Evolutionary conservation across 2,329 filamentous ascomycete species (phyloP), one percentile per base, ranked within the genome.

Genomic region (Fusarium sp.): DNA sequence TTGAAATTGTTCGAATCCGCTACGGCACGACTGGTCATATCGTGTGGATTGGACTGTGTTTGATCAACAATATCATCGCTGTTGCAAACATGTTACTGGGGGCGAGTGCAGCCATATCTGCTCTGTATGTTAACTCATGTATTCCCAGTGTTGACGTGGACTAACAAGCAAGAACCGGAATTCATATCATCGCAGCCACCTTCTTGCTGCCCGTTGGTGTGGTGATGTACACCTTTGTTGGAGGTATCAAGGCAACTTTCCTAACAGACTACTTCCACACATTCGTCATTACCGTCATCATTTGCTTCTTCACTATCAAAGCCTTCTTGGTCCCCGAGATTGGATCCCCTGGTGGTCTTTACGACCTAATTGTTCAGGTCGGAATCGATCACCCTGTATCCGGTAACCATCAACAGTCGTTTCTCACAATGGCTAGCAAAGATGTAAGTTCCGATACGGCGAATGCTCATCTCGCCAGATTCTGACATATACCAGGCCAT

Each of bases 361-460:
- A 82, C 42, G 83, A 87, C 6, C 78, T 87, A 0, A 76, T 88
- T 15, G 78, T 83, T 7, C 77, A 81, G 6, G 83, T 84, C 0
- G 82, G 80, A 1, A 71, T 76, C 4, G 76, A 77, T 0, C 78
- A 83, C 38, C 85, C 85, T 0, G 82, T 88, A 0, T 73, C 77
- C 1, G 87, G 85, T 0, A 88, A 88, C 38, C 76, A 85, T 4
- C 14, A 45, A 84, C 49, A 86, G 0, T 85, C 84, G 0, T 87
- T 85, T 60, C 57, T 89, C 52, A 88, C 87, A 0, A 85, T 89
- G 84, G 86, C 82, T 0, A 86, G 84, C 4, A 84, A 85, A 86
- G 57, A 78, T 19, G 81, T 83, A 34, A 65, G 76, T 70, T 17
- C 6, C 10, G 1, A 10, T 5, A 13, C 3, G 10, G 13, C 3